These are phyloP conservation scores for Zasmidium angulare DNA, from an alignment of 2,329 filamentous ascomycete genomes.

Conservation along the genomic window DNA sequence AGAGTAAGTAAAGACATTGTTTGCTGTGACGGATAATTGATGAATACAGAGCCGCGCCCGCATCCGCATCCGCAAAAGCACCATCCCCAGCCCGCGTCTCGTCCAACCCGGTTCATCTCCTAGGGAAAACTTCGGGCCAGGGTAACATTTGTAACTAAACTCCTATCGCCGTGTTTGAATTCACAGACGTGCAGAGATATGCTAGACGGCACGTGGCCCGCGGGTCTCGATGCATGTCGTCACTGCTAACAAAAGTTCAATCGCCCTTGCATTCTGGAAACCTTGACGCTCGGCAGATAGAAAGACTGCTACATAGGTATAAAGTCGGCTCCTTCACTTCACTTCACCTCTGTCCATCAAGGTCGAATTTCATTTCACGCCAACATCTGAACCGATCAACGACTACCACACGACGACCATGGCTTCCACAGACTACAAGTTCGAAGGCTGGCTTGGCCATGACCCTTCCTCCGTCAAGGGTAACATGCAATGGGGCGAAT, in stretches of 20 bases:
- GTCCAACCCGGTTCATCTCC: not conserved
- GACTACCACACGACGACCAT: not conserved
- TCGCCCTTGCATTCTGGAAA: not conserved
- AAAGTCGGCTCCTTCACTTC: no score
- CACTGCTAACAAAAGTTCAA: not conserved
- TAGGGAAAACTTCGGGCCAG: not conserved
- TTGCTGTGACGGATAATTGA: no score
- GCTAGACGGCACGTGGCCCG: not conserved
- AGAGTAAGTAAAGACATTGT: no score
- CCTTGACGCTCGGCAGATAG: not conserved
- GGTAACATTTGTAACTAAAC: not conserved
- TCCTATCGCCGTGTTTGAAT: not conserved
- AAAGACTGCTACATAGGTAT: not conserved
- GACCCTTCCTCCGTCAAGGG: slow-evolving; percentile 50
- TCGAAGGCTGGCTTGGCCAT: slow-evolving; percentile 58
- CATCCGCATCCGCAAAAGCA: no score
- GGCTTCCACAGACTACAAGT: slow-evolving; percentile 44
- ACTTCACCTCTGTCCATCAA: not conserved
- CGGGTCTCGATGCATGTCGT: not conserved
- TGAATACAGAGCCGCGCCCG: no score
- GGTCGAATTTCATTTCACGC: not conserved
- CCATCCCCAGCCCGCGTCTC: no score
- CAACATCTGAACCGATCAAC: not conserved
- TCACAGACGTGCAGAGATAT: not conserved
- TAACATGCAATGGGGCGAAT: slow-evolving; percentile 41